A percentile compares a stretch with the other conserved stretches of the same genome.
These are phyloP conservation scores for Trametes pubescens DNA, from an alignment of 1,284 basidiomycete species.

Conservation along the genomic window DNA sequence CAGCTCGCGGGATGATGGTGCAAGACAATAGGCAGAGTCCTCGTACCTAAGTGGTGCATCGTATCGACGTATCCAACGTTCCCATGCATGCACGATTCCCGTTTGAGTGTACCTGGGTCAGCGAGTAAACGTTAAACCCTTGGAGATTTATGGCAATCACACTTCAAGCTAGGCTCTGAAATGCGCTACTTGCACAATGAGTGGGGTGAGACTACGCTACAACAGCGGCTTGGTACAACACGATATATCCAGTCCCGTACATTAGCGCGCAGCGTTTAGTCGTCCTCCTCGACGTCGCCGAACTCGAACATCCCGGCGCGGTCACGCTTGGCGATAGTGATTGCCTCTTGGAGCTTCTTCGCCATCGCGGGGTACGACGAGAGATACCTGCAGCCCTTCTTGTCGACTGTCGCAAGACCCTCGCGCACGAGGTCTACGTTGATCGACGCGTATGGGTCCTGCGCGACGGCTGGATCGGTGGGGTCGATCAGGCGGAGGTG, in stretches of 20 bases:
- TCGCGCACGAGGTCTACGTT: constrained; percentile 86
- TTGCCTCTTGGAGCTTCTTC: constrained; percentile 70
- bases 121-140: no score
- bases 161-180: neutral
- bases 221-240: constrained; percentile 25
- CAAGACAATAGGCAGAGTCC: no score
- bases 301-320: constrained; percentile 90
- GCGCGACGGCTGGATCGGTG: constrained; percentile 67
- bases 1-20: no score
- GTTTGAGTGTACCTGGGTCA: no score
- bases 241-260: constrained; percentile 7
- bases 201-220: constrained; percentile 24
- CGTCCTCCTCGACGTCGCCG: constrained; percentile 83
- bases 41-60: no score
- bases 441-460: constrained; percentile 79
- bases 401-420: constrained; percentile 82
- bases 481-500: constrained; percentile 93
- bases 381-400: constrained; percentile 80
- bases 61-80: no score
- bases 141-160: neutral
- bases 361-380: constrained; percentile 73
- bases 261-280: constrained; percentile 12
- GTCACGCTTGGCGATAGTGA: constrained; percentile 75
- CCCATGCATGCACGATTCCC: no score
- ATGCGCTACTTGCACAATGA: constrained; percentile 7